Evolutionary conservation across 1,284 basidiomycete genomes (phyloP).

Genomic region (Stygiomarasmius scandens): DNA sequence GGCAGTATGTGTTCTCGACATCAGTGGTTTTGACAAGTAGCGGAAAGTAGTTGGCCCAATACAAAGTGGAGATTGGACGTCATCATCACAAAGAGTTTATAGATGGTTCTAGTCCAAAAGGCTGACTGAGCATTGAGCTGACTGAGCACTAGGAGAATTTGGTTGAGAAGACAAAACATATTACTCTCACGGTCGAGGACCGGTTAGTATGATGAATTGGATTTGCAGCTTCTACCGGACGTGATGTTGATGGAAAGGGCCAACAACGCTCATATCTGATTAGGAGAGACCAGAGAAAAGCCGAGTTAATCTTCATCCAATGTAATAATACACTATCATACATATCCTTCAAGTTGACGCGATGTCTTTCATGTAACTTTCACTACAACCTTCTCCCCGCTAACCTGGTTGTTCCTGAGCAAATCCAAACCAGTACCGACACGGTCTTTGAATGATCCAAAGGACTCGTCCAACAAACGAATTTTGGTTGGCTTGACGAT

Average conservation of each 20-base stretch:
- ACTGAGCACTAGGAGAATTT: background rate
- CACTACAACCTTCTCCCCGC: slow-evolving; percentile 52
- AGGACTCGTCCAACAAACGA: slow-evolving; percentile 40
- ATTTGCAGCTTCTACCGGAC: no score
- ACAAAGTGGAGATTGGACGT: no score
- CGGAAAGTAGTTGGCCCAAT: background rate
- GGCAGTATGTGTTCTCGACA: slow-evolving; percentile 34
- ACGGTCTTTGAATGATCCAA: slow-evolving; percentile 41
- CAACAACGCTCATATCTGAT: no score
- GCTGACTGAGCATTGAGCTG: background rate
- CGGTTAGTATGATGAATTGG: no score
- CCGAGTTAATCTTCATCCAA: no score
- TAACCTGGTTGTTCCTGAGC: slow-evolving; percentile 48
- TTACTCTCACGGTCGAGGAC: background rate
- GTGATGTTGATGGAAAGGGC: no score
- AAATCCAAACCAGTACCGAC: slow-evolving; percentile 42
- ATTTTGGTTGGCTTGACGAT: slow-evolving; percentile 44
- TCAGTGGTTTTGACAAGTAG: background rate
- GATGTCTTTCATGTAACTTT: no score
- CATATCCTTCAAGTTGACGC: no score
- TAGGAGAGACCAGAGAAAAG: no score
- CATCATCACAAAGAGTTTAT: no score
- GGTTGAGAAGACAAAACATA: background rate
- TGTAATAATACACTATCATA: no score
- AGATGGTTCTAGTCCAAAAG: background rate